phyloP scores from a whole-genome alignment of 192 early-diverging fungal genomes.

The Backusella liffmaniae region DNA sequence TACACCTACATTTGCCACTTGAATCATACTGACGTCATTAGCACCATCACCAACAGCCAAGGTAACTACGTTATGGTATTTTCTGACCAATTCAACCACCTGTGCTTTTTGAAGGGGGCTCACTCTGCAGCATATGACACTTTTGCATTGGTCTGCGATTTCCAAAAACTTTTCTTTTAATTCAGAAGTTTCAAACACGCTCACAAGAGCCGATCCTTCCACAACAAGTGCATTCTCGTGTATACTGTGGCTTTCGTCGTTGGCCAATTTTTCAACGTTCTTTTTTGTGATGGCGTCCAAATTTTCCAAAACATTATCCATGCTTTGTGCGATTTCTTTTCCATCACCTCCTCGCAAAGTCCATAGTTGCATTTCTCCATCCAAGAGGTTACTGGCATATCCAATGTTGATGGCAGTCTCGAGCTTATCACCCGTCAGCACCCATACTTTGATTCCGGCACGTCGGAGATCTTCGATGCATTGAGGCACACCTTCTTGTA shows the following conservation, averaged over 20 bases:
- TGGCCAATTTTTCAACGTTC: not conserved
- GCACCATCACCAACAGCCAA: slow-evolving; percentile 75
- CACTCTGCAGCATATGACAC: slow-evolving; percentile 93
- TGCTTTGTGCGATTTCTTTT: not conserved
- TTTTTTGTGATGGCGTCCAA: not conserved
- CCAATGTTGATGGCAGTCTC: slow-evolving; percentile 99
- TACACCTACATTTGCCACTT: slow-evolving; percentile 87
- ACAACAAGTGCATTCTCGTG: slow-evolving; percentile 72
- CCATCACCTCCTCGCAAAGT: slow-evolving; percentile 38
- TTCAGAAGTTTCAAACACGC: slow-evolving; percentile 50
- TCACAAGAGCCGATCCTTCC: slow-evolving; percentile 70
- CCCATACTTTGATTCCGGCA: slow-evolving; percentile 96
- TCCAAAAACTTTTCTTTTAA: slow-evolving; percentile 61
- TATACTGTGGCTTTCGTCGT: not conserved
- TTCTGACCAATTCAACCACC: slow-evolving; percentile 88
- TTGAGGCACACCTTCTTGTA: slow-evolving; percentile 95
- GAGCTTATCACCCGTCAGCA: slow-evolving; percentile 96
- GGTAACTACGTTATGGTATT: slow-evolving; percentile 64
- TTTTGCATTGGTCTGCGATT: slow-evolving; percentile 66
- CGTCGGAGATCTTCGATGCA: slow-evolving; percentile 77
- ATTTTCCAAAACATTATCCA: not conserved
- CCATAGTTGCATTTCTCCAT: slow-evolving; percentile 69
- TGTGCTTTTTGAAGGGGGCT: slow-evolving; percentile 94
- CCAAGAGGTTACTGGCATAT: slow-evolving; percentile 76
- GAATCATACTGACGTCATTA: slow-evolving; percentile 97